A percentile compares a stretch with the other conserved stretches of the same genome.
These are phyloP conservation scores for Batrachochytrium dendrobatidis DNA, from an alignment of 371 early-diverging fungal species.

Conservation along the genomic window DNA sequence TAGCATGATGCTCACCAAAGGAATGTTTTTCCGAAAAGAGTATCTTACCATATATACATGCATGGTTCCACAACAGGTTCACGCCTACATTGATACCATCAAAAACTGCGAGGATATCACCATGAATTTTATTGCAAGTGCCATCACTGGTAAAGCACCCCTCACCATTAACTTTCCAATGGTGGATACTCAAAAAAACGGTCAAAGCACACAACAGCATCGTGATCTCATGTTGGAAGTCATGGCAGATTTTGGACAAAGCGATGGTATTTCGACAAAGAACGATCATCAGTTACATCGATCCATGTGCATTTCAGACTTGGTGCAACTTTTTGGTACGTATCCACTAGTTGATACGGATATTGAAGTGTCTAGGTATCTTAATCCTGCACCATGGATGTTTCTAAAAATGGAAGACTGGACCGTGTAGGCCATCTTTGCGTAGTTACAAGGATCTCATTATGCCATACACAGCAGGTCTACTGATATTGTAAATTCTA, in stretches of 20 bases:
- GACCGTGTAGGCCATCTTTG: no score
- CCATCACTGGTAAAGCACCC: slow-evolving; percentile 22
- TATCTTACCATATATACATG: slow-evolving; percentile 43
- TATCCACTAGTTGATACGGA: background rate
- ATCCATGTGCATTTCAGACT: background rate
- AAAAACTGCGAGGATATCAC: slow-evolving; percentile 46
- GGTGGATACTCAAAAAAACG: no score
- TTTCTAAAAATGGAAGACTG: background rate
- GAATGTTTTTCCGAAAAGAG: slow-evolving; percentile 42
- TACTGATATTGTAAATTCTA: no score
- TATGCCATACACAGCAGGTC: no score
- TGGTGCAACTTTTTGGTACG: background rate
- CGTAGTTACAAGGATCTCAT: no score
- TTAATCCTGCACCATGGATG: background rate
- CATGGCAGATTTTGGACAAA: background rate
- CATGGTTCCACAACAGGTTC: slow-evolving; percentile 29
- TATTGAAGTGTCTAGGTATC: background rate
- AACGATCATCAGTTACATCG: background rate
- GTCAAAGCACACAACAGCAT: no score
- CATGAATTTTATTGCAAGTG: slow-evolving; percentile 38
- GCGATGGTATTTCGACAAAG: background rate
- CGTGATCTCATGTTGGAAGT: no score
- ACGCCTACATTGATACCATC: slow-evolving; percentile 27
- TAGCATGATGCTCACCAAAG: slow-evolving; percentile 39
- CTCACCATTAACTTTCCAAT: slow-evolving; percentile 17